Base-by-base conservation (phyloP, 495 filamentous ascomycete species). In the Bacidia gigantensis region DNA sequence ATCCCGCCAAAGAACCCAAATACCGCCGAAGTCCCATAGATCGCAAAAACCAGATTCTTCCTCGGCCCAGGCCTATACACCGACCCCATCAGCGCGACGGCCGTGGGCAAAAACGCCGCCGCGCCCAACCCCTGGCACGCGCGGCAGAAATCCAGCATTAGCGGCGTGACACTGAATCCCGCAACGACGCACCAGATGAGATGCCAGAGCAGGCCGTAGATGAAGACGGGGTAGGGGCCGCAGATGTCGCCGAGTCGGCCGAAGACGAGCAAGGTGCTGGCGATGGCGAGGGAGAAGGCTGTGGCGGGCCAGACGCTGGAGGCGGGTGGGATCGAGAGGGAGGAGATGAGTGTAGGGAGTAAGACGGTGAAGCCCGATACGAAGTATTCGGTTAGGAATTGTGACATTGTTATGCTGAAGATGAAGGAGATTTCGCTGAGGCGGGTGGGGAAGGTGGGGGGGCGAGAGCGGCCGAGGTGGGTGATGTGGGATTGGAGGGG, bases 291-390 rank as follows among this genome's bases (percentile, higher is more conserved):
- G 2, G 84, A 82, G 55, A 89, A 81, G n/a, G 86, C 81, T 45
- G 71, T 82, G 1, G 87, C 79, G 0, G 87, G 87, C 87, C 87
- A 94, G 21, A 82, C 85, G 3, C 72, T 71, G 0, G 79, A 75
- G 1, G 69, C 65, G 3, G 69, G 57, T 0, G 85, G 78, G 42
- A 92, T 87, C 9, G 79, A 40, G 2, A 93, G 71, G 17, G 79
- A 72, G 14, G 63, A 58, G 20, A 77, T 67, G 11, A 94, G 58
- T 0, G 79, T 77, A 7, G 87, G 87, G 1, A 89, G 66, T 43
- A 94, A 73, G 57, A 92, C 78, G 58, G 84, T 89, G 64, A 89
- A 94, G 43, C 87, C 87, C 38, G 81, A 85, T 40, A 89, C 79
- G 60, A 87, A 88, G 65, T 86, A 94, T 67, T 93, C 79, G 71